Percentiles rank a stretch among this genome's conserved stretches.
Conservation (phyloP, 345 rosid species). For the Eucalyptus urophylla region DNA sequence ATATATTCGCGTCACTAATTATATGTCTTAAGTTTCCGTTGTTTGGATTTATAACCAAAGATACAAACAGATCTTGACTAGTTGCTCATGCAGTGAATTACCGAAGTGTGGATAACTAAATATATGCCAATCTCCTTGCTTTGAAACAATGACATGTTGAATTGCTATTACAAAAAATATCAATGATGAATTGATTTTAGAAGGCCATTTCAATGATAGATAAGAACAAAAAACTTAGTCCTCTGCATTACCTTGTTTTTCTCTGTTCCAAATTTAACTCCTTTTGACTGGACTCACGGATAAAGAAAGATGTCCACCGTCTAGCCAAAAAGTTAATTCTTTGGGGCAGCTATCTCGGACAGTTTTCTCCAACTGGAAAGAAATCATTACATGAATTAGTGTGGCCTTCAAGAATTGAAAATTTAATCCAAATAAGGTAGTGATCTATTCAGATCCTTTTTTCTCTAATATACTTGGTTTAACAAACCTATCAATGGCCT, state of each 20-base stretch:
- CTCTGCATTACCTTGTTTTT: not conserved
- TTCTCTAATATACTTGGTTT: not conserved
- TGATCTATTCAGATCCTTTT: not conserved
- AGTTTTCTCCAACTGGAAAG: not conserved
- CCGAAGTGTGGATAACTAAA: slow-evolving; percentile 3
- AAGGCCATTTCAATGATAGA: not conserved
- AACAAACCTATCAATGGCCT: not conserved
- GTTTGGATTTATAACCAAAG: slow-evolving; percentile 7
- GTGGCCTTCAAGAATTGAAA: not conserved
- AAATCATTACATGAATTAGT: not conserved
- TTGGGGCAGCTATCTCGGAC: not conserved
- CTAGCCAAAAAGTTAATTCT: not conserved
- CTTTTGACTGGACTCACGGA: not conserved
- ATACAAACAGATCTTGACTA: not conserved
- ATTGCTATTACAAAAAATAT: not conserved
- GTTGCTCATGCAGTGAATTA: slow-evolving; percentile 8
- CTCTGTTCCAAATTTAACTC: not conserved
- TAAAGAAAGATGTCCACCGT: not conserved
- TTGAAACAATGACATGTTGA: not conserved
- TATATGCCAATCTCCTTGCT: slow-evolving; percentile 1
- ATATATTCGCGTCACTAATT: not conserved
- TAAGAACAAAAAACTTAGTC: not conserved
- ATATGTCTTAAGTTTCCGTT: slow-evolving; percentile 1
- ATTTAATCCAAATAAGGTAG: not conserved
- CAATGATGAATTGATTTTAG: not conserved